Percentiles rank a stretch among this genome's conserved stretches.
Conservation (phyloP, 768 basidiomycete genomes). For the Hirschioporus abietinus region DNA sequence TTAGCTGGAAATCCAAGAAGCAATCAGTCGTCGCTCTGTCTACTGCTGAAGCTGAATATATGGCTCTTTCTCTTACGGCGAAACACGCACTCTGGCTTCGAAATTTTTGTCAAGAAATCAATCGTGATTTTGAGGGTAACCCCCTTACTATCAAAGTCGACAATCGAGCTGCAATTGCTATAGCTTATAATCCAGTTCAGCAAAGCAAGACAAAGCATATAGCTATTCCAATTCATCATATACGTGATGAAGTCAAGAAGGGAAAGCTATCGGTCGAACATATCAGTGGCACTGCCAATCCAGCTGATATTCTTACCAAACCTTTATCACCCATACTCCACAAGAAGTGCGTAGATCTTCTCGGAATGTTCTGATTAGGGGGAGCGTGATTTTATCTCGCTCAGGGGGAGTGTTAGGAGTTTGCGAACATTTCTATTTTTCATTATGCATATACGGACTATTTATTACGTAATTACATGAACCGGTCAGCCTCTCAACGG, state of each 20-base stretch:
- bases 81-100: slow-evolving; percentile 20
- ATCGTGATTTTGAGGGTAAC: neutral
- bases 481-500: too few relatives aligned
- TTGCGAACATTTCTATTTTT: neutral
- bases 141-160: slow-evolving; percentile 12
- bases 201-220: slow-evolving; percentile 34
- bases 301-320: slow-evolving; percentile 21
- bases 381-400: neutral
- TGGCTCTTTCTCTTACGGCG: slow-evolving; percentile 25
- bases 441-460: too few relatives aligned
- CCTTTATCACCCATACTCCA: neutral
- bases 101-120: slow-evolving; percentile 10
- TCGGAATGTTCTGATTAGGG: neutral
- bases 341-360: neutral
- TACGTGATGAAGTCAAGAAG: slow-evolving; percentile 22
- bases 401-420: neutral
- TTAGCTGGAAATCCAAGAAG: slow-evolving; percentile 30
- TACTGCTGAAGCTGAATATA: slow-evolving; percentile 37
- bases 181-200: slow-evolving; percentile 24
- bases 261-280: slow-evolving; percentile 15
- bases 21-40: slow-evolving; percentile 32
- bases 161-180: slow-evolving; percentile 26
- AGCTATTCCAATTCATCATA: slow-evolving; percentile 30
- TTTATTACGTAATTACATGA: too few relatives aligned
- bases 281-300: slow-evolving; percentile 16